Base-by-base conservation (phyloP, 1,139 yeast genomes). In the Schizosaccharomyces versatilis region DNA sequence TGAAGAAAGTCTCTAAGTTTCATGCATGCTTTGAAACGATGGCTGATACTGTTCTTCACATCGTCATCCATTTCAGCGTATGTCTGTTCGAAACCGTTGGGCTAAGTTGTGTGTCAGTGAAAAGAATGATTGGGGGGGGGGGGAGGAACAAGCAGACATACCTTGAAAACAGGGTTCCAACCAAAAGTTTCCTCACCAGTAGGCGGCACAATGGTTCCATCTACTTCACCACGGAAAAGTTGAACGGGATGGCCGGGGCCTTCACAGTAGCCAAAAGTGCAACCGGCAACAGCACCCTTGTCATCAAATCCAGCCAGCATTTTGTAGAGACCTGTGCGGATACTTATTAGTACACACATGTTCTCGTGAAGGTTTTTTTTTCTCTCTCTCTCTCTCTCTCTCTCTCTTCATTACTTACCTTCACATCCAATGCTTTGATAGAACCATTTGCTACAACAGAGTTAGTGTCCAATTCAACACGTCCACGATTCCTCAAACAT, bases 1-100 rank as follows among this genome's bases (percentile, higher is more conserved):
- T 62, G 59, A 58, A 88, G 71, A 62, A 71, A 84, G 39, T 72
- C 76, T 65, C 76, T 77, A 58, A 90, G 74, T 67, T 83, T 77
- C 57, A 73, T 78, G 63, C 90, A 75, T 0, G 98, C 97, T 66
- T 74, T 79, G 63, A 73, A 85, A 64, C 99, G 75, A 65, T 93
- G 98, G 60, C 94, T 81, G 59, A 90, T 82, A 14, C 75, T 67
- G 67, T 90, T 88, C 71, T 93, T 93, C 47, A 74, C 70, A 3
- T 67, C 66, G 63, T 82, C 83, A 56, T 76, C 79, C 90, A 93
- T 79, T 68, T 90, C 96, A n/a, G 97, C 97, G 65, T 82, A 84
- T 0, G 63, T 62, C 51, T 47, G 42, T 17, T 51, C 55, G 24
- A 51, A 38, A 12, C 54, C 55, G 5, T 14, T 32, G 40, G 55